Percentiles rank a stretch among this genome's conserved stretches.
phyloP scores from a whole-genome alignment of 164 flowering plant genomes.

The Amborella trichopoda region DNA sequence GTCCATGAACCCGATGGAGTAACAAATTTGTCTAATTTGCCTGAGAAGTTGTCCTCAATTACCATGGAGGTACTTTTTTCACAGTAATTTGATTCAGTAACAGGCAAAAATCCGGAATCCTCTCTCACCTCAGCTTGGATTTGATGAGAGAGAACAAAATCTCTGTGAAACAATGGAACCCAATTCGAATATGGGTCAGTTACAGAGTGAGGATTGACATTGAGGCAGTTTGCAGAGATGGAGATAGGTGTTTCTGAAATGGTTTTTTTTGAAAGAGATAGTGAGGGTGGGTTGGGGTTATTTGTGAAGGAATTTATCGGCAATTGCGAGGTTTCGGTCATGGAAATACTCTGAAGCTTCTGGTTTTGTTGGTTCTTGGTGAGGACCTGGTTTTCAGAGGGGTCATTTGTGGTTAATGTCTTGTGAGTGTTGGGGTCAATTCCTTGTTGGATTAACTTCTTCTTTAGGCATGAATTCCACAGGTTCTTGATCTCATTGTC shows the following conservation, averaged over 20 bases:
- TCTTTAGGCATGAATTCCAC: slow-evolving; percentile 83
- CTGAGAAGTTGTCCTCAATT: slow-evolving; percentile 38
- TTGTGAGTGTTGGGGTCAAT: slow-evolving; percentile 82
- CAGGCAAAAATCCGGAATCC: slow-evolving; percentile 18
- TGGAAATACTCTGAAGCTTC: slow-evolving; percentile 3
- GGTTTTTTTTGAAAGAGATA: slow-evolving; percentile 10
- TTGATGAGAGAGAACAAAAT: slow-evolving; percentile 10
- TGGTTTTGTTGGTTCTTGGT: slow-evolving; percentile 8
- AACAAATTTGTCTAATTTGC: no score
- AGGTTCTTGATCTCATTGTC: no score
- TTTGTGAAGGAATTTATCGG: slow-evolving; percentile 7
- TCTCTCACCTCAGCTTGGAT: slow-evolving; percentile 15
- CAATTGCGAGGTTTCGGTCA: slow-evolving; percentile 15
- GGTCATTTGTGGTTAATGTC: slow-evolving; percentile 27
- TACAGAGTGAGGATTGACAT: slow-evolving; percentile 14
- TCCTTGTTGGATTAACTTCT: slow-evolving; percentile 70
- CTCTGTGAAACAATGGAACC: slow-evolving; percentile 11
- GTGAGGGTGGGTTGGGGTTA: slow-evolving; percentile 3
- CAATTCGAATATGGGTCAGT: slow-evolving; percentile 7
- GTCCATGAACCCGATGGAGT: no score
- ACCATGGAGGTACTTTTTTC: slow-evolving; percentile 27
- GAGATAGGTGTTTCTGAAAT: slow-evolving; percentile 16
- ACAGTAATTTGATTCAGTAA: slow-evolving; percentile 31
- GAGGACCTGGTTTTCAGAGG: slow-evolving; percentile 11
- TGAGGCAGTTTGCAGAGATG: slow-evolving; percentile 24